Percentiles rank a stretch among this genome's conserved stretches.
These are phyloP conservation scores for Nitzschia sp. DNA, from an alignment of 108 stramenopile genomes.

Conservation along the genomic window DNA sequence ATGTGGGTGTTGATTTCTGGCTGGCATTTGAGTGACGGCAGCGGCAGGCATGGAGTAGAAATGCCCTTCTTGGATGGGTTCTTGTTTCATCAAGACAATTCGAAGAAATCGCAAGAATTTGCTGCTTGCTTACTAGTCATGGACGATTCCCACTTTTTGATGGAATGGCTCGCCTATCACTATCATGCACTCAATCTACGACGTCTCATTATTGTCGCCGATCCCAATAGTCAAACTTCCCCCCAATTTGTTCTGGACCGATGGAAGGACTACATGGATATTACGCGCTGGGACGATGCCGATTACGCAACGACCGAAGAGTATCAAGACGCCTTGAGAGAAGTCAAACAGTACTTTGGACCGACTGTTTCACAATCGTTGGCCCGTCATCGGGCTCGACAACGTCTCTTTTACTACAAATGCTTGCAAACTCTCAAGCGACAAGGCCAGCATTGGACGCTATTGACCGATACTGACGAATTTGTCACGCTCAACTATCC, in stretches of 20 bases:
- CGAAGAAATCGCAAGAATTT: conserved; percentile 10
- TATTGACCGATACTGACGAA: conserved; percentile 66
- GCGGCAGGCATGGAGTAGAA: neutral
- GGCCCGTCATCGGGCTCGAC: conserved; percentile 43
- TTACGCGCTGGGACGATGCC: conserved; percentile 40
- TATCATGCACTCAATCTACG: conserved; percentile 48
- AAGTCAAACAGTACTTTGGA: conserved; percentile 27
- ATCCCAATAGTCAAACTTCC: conserved; percentile 43
- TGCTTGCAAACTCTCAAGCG: conserved; percentile 44
- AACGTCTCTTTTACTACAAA: conserved; percentile 53
- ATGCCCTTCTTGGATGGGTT: neutral
- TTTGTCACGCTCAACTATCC: conserved; percentile 49
- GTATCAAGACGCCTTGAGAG: conserved; percentile 22
- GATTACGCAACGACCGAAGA: conserved; percentile 24
- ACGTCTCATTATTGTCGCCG: conserved; percentile 43
- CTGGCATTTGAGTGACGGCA: neutral
- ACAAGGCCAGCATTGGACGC: conserved; percentile 40
- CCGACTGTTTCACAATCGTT: conserved; percentile 12
- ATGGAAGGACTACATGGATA: conserved; percentile 40
- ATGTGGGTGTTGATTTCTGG: neutral
- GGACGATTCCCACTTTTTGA: conserved; percentile 63
- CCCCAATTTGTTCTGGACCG: conserved; percentile 35
- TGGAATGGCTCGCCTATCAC: conserved; percentile 69
- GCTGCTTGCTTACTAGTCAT: conserved; percentile 60
- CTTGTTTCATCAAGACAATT: neutral